Conservation (phyloP, 2,329 filamentous ascomycete species). For the Paecilomyces niveus region DNA sequence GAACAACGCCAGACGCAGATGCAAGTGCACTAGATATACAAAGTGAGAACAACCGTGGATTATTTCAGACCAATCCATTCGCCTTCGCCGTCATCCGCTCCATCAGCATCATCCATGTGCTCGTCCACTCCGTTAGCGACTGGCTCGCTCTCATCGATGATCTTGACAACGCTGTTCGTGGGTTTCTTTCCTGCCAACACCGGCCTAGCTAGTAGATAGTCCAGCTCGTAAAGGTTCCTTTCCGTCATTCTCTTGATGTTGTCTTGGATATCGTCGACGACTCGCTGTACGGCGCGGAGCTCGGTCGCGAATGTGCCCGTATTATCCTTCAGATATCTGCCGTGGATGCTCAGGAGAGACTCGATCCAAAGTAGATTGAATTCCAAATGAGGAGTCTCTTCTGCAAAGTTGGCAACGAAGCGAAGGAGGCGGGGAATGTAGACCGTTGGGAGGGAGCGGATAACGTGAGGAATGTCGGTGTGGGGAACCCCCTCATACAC, state of each 20-base stretch:
- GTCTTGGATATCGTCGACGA: conserved; percentile 69
- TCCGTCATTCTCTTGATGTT: conserved; percentile 79
- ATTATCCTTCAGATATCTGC: conserved; percentile 75
- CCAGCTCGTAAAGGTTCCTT: conserved; percentile 81
- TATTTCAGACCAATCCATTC: neutral
- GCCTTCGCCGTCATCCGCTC: neutral
- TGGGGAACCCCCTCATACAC: conserved; percentile 81
- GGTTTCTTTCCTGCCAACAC: conserved; percentile 23
- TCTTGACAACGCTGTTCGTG: conserved; percentile 19
- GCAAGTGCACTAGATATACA: neutral
- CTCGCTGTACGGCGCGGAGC: conserved; percentile 72
- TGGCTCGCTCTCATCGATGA: conserved; percentile 17
- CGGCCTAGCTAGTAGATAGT: conserved; percentile 63
- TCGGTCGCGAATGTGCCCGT: conserved; percentile 75
- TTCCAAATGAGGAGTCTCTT: conserved; percentile 87
- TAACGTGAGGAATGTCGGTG: conserved; percentile 66
- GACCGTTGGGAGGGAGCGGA: conserved; percentile 70
- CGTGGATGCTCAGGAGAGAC: conserved; percentile 70
- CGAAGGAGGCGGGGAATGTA: conserved; percentile 81
- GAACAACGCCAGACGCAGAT: neutral
- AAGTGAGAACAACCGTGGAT: neutral
- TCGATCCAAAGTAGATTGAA: conserved; percentile 94
- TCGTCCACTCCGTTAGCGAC: neutral
- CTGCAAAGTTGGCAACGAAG: conserved; percentile 80
- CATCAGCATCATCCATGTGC: neutral